Base-by-base conservation (phyloP, 2,329 filamentous ascomycete species). In the Aspergillus thermomutatus region DNA sequence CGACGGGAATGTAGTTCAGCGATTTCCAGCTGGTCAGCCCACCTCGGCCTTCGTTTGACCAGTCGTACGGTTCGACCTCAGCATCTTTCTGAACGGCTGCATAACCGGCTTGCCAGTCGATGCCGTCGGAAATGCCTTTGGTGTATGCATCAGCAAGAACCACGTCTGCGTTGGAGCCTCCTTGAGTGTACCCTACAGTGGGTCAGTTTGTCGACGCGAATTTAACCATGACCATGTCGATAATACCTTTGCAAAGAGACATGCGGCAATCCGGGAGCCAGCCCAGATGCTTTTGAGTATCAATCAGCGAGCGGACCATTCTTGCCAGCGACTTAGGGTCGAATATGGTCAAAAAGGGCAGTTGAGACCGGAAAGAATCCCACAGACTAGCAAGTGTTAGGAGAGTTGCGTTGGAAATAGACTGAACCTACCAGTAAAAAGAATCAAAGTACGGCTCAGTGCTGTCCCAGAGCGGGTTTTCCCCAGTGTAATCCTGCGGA, bases 191-290 rank as follows among this genome's bases (percentile, higher is more conserved):
- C 1, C 88, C 88, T 71, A 37, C 17, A 9, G 6, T 31, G 3
- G 23, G n/a, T 49, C 9, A 55, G 47, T 45, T 4, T 8, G 10
- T 14, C 10, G 41, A 21, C 41, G n/a, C 4, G 10, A 4, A 6
- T 19, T 2, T 21, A 37, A 37, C 14, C 3, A 17, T 11, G 8
- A 17, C 7, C 41, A 11, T 23, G 1, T 1, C 4, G 41, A 23
- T 23, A 50, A 3, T 57, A 70, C 69, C 72, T 69, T 87, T 88
- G 67, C 83, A 88, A 1, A 90, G 78, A 45, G 81, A 86, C 88
- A 91, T 91, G 40, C 87, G 82, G 57, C 87, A 90, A 67, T 91
- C 88, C 0, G 88, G 88, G 4, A 91, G 77, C 81, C 85, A 90
- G 2, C 88, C 88, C 55, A 87, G 77, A 66, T 88, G 80, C n/a